Base-by-base conservation (phyloP, 2,329 filamentous ascomycete genomes). In the Didymella pinodella region DNA sequence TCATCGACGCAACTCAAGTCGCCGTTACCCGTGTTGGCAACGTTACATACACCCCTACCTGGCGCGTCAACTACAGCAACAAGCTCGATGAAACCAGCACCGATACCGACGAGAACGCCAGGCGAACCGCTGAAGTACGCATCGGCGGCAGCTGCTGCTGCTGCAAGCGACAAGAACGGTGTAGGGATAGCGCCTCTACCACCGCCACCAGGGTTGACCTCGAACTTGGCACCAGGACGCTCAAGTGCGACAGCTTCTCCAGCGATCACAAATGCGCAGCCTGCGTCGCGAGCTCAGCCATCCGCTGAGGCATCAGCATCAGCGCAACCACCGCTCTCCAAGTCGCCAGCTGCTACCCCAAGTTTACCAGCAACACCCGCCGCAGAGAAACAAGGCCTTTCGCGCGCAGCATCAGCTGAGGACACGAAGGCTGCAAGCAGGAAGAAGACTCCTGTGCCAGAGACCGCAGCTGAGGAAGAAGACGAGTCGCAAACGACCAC, bases 71-170 rank as follows among this genome's bases (percentile, higher is more conserved):
- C 85, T 73, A 79, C 84, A 49, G 80, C 84, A 57, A 83, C 83
- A 52, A 83, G 83, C 52, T 81, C 84, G 52, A 98, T 98, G 94
- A 99, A 98, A 81, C 94, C 95, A 12, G 95, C 95, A 18, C 89
- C 92, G 18, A 80, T 93, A 69, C 95, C 95, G 1, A 88, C 91
- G 59, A 87, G 94, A 75, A 88, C 91, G 7, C 90, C 92, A 4
- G 93, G 93, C 47, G 94, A 98, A 76, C 92, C 91, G 1, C 83
- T 99, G 66, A 98, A 98, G 79, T 99, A 99, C 75, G 95, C 95
- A 44, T 98, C 95, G 36, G 95, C 95, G 0, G 95, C 95, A 0
- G 95, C 95, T 0, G 95, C 95, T 0, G 95, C 94, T 0, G 94
- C 95, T 0, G 92, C 93, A 45, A 93, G 88, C 76, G 93, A 97